phyloP scores from a whole-genome alignment of 371 early-diverging fungal species.

The Mucor irregularis region DNA sequence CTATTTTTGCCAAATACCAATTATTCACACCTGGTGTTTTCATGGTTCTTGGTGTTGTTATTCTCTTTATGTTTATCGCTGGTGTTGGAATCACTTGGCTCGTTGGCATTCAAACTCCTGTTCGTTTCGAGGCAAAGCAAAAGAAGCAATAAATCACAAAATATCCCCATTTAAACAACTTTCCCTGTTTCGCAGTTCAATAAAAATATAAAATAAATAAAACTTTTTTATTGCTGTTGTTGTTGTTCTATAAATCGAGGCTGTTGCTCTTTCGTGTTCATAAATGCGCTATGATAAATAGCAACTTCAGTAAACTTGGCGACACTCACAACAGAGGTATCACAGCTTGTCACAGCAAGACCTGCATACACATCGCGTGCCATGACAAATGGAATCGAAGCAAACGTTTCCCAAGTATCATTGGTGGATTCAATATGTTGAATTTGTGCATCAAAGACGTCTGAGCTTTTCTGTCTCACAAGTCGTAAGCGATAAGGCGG shows the following conservation, averaged over 20 bases:
- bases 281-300: conserved; percentile 24
- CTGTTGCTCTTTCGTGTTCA: conserved; percentile 1
- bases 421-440: conserved; percentile 6
- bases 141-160: conserved; percentile 36
- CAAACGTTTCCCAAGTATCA: conserved; percentile 34
- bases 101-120: conserved; percentile 46
- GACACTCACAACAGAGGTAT: conserved; percentile 43
- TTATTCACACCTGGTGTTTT: conserved; percentile 51
- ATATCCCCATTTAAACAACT: neutral
- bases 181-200: neutral
- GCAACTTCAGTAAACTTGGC: conserved; percentile 46
- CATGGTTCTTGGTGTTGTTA: conserved; percentile 43
- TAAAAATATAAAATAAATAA: neutral
- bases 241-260: conserved; percentile 21
- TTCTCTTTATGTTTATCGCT: conserved; percentile 41
- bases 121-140: conserved; percentile 47
- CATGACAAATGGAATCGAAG: conserved; percentile 18
- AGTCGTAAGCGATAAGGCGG: conserved; percentile 39
- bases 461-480: neutral
- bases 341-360: conserved; percentile 48
- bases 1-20: conserved; percentile 54
- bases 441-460: conserved; percentile 20
- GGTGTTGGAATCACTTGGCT: conserved; percentile 49
- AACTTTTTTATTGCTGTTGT: conserved; percentile 1
- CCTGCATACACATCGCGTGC: conserved; percentile 45